These are phyloP conservation scores for Cucurbita moschata DNA, from an alignment of 306 rosid genomes.

Conservation along the genomic window DNA sequence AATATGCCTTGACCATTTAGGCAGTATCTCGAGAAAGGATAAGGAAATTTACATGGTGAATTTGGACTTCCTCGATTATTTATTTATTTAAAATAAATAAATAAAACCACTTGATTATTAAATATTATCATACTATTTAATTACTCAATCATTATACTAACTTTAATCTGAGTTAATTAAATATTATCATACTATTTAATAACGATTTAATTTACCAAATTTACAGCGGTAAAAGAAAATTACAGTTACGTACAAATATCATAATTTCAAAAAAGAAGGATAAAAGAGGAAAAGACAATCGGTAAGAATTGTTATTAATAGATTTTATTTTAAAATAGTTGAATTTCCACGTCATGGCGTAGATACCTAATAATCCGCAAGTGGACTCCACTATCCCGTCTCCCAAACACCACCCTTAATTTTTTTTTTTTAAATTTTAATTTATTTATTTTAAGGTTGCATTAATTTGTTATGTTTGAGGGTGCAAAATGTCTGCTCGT, in stretches of 20 bases:
- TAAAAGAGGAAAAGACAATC: background rate
- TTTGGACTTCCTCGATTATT: too few species aligned
- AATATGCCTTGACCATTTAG: background rate
- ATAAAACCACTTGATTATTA: background rate
- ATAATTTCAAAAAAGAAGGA: background rate
- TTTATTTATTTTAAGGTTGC: background rate
- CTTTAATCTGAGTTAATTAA: background rate
- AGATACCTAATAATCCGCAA: background rate
- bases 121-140: too few species aligned
- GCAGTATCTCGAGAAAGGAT: too few species aligned
- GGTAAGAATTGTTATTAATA: background rate
- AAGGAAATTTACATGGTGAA: too few species aligned
- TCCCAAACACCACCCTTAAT: background rate
- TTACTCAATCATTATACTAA: background rate
- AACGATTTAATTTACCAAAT: too few species aligned
- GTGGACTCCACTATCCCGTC: background rate
- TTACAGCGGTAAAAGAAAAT: too few species aligned
- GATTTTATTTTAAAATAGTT: background rate
- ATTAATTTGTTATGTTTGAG: conserved; percentile 2
- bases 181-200: too few species aligned
- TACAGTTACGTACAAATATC: background rate
- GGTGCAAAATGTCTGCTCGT: background rate
- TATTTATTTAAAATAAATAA: too few species aligned
- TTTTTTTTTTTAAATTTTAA: background rate
- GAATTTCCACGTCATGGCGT: background rate